Evolutionary conservation across 352 stramenopile species (phyloP).

Genomic region (Elongisporangium senticosum): DNA sequence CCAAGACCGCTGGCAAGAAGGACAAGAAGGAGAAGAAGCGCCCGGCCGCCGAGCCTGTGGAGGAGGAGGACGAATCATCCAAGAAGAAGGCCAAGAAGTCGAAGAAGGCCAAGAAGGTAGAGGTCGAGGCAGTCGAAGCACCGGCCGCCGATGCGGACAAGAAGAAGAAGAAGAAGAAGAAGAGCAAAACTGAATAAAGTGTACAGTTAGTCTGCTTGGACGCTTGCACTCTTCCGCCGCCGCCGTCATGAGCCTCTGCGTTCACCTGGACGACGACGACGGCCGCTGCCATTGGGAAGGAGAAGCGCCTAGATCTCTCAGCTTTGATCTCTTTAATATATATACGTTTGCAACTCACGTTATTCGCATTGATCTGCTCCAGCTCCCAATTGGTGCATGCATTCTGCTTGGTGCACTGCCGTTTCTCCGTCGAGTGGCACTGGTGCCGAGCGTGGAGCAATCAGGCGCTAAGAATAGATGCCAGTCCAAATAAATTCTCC

Average conservation of each 20-base stretch:
- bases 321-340: slow-evolving; percentile 13
- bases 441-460: neutral
- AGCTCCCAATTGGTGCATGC: no score
- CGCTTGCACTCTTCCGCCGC: slow-evolving; percentile 12
- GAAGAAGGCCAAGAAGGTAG: slow-evolving; percentile 73
- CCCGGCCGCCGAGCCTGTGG: slow-evolving; percentile 46
- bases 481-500: neutral
- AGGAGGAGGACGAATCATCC: slow-evolving; percentile 53
- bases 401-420: neutral
- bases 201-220: slow-evolving; percentile 41
- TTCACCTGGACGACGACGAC: no score
- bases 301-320: slow-evolving; percentile 1
- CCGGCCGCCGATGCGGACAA: slow-evolving; percentile 33
- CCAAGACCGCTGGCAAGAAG: slow-evolving; percentile 46
- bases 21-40: slow-evolving; percentile 76
- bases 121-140: slow-evolving; percentile 9
- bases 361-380: neutral
- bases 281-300: neutral
- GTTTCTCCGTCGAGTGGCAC: neutral
- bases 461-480: slow-evolving; percentile 5
- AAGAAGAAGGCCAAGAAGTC: slow-evolving; percentile 75
- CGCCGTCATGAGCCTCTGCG: slow-evolving; percentile 3
- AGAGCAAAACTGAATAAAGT: slow-evolving; percentile 71
- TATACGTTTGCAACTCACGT: slow-evolving; percentile 8
- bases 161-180: slow-evolving; percentile 80